Evolutionary conservation across 208 protist species (phyloP).

Genomic region (Polymyxa betae): DNA sequence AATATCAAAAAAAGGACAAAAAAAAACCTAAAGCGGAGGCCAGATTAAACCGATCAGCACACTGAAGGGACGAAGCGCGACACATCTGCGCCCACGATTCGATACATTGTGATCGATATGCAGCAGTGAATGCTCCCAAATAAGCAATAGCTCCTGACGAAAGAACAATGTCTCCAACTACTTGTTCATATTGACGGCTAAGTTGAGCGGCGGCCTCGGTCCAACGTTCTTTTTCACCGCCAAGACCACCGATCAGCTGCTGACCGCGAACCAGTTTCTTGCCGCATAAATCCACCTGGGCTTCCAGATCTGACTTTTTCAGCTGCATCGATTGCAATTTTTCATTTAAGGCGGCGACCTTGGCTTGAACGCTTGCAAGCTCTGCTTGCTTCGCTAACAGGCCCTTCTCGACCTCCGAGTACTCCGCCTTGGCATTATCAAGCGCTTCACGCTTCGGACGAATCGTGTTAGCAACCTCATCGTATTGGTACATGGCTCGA

Average conservation of each 20-base stretch:
- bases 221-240: slow-evolving; percentile 89
- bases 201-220: slow-evolving; percentile 79
- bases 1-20: slow-evolving; percentile 65
- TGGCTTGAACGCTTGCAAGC: slow-evolving; percentile 85
- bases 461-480: slow-evolving; percentile 89
- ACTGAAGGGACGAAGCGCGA: slow-evolving; percentile 57
- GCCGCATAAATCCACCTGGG: slow-evolving; percentile 86
- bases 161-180: slow-evolving; percentile 90
- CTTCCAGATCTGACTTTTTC: slow-evolving; percentile 86
- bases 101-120: slow-evolving; percentile 82
- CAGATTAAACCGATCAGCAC: slow-evolving; percentile 76
- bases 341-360: slow-evolving; percentile 75
- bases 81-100: slow-evolving; percentile 78
- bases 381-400: slow-evolving; percentile 79
- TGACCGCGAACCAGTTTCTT: slow-evolving; percentile 89
- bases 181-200: slow-evolving; percentile 79
- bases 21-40: slow-evolving; percentile 47
- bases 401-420: slow-evolving; percentile 68
- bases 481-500: slow-evolving; percentile 57
- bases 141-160: slow-evolving; percentile 90
- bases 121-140: slow-evolving; percentile 89
- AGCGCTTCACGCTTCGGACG: slow-evolving; percentile 87
- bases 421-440: slow-evolving; percentile 84
- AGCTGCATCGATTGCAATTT: slow-evolving; percentile 81
- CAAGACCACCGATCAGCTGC: slow-evolving; percentile 88